phyloP scores from a whole-genome alignment of 306 rosid genomes.

The Betula pendula region DNA sequence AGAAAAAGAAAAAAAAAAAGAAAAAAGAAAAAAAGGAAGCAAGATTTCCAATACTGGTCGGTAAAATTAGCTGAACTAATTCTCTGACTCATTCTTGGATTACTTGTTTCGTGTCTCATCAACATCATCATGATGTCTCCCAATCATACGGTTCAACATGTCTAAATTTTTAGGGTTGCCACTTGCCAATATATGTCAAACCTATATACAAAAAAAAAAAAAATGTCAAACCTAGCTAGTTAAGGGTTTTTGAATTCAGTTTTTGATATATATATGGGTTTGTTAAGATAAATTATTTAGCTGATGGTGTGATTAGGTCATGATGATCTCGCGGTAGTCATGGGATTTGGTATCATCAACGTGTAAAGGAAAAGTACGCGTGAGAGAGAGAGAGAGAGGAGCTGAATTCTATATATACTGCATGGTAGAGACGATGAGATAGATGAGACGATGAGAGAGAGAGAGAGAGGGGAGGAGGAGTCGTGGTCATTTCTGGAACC shows the following conservation, averaged over 20 bases:
- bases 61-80: constrained; percentile 38
- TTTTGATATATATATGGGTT: background rate
- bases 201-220: too few relatives aligned
- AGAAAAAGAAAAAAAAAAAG: background rate
- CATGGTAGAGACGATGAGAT: constrained; percentile 35
- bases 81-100: constrained; percentile 29
- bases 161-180: background rate
- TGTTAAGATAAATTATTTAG: background rate
- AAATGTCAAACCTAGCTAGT: too few relatives aligned
- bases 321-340: constrained; percentile 26
- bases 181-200: background rate
- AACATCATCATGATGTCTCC: constrained; percentile 14
- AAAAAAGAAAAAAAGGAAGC: background rate
- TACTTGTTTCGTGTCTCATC: constrained; percentile 36
- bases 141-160: constrained; percentile 4
- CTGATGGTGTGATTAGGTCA: constrained; percentile 43
- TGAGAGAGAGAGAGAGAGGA: constrained; percentile 2
- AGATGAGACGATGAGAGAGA: background rate
- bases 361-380: constrained; percentile 20
- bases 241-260: background rate
- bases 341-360: constrained; percentile 15
- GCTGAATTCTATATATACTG: constrained; percentile 27
- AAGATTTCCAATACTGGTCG: constrained; percentile 5
- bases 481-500: constrained; percentile 45
- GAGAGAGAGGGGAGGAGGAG: constrained; percentile 5